Percentiles rank a stretch among this genome's conserved stretches.
phyloP scores from a whole-genome alignment of 768 basidiomycete species.

The Mycena maculata region DNA sequence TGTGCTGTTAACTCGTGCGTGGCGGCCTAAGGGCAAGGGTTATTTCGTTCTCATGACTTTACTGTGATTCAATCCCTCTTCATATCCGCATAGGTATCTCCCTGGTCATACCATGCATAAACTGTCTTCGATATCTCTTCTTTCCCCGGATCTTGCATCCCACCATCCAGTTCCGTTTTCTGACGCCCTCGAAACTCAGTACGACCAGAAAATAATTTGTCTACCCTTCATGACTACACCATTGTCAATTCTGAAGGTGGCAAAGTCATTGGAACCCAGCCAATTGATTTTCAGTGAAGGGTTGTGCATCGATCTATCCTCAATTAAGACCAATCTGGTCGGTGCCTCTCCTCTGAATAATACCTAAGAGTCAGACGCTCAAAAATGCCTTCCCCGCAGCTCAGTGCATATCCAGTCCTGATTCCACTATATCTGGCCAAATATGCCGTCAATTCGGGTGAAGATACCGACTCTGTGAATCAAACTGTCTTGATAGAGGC shows the following conservation, averaged over 20 bases:
- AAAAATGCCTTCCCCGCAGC: constrained; percentile 44
- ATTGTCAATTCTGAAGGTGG: constrained; percentile 57
- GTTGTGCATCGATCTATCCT: constrained; percentile 55
- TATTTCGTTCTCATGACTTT: no score
- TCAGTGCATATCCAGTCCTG: constrained; percentile 71
- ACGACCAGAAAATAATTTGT: constrained; percentile 62
- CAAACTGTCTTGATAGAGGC: constrained; percentile 49
- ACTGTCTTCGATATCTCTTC: constrained; percentile 57
- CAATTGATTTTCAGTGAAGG: constrained; percentile 51
- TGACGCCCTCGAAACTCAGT: constrained; percentile 57
- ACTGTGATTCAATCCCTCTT: no score
- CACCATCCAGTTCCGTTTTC: constrained; percentile 59
- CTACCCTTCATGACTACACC: constrained; percentile 69
- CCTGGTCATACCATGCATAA: constrained; percentile 59
- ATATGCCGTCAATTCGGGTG: constrained; percentile 48
- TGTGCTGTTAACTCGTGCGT: constrained; percentile 62
- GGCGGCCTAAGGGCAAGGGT: constrained; percentile 15
- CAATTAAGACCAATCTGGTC: constrained; percentile 60
- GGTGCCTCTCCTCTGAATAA: constrained; percentile 8
- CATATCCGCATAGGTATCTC: constrained; percentile 59
- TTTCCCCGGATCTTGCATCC: constrained; percentile 39
- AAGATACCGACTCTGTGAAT: not conserved
- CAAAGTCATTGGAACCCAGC: constrained; percentile 47
- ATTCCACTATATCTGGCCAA: constrained; percentile 72
- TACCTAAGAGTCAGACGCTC: constrained; percentile 19